Conservation (phyloP, 2,329 filamentous ascomycete genomes). For the Ophioceras dolichostomum region DNA sequence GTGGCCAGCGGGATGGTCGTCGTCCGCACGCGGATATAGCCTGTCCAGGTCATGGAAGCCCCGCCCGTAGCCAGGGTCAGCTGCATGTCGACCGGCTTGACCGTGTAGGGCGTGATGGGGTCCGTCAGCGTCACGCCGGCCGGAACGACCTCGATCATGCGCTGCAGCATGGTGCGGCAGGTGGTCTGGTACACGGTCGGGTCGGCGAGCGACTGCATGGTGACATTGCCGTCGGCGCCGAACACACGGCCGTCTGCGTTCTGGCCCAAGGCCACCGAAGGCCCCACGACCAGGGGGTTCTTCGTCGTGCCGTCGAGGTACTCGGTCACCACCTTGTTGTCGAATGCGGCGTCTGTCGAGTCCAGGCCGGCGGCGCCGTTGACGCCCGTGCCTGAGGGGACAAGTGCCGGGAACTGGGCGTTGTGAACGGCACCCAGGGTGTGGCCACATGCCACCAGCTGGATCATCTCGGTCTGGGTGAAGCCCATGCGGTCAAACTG, state of each 20-base stretch:
- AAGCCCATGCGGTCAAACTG: conserved; percentile 49
- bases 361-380: conserved; percentile 35
- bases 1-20: conserved; percentile 28
- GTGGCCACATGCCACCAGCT: conserved; percentile 48
- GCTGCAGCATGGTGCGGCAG: conserved; percentile 40
- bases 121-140: conserved; percentile 34
- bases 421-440: conserved; percentile 47
- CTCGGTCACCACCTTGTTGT: conserved; percentile 44
- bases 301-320: conserved; percentile 40
- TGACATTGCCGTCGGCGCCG: conserved; percentile 40
- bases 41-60: conserved; percentile 33
- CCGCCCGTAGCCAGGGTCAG: conserved; percentile 38
- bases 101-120: conserved; percentile 40
- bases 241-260: conserved; percentile 46
- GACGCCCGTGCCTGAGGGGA: conserved; percentile 26
- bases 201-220: conserved; percentile 34
- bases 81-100: conserved; percentile 47
- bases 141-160: conserved; percentile 51
- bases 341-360: conserved; percentile 33
- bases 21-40: conserved; percentile 44
- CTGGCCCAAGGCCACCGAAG: conserved; percentile 27
- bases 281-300: conserved; percentile 42
- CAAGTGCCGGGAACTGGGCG: conserved; percentile 38
- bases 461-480: conserved; percentile 42
- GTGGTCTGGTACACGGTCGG: conserved; percentile 28